Evolutionary conservation across 192 early-diverging fungal species (phyloP).

Genomic region (Linnemannia zychae): DNA sequence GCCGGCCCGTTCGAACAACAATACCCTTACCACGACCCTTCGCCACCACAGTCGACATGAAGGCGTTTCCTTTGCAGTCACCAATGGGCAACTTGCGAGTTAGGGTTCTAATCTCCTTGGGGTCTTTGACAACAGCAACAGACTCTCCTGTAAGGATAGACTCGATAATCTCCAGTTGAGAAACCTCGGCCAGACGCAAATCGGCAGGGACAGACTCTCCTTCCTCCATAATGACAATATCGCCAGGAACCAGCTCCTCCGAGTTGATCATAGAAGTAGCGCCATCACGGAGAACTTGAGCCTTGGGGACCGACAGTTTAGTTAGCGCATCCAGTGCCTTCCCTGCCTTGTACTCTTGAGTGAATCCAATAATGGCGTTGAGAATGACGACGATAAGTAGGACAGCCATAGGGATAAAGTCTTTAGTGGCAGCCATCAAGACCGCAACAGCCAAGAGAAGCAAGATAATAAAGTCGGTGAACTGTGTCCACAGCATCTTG

Average conservation of each 20-base stretch:
- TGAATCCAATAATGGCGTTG: slow-evolving; percentile 93
- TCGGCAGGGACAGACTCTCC: slow-evolving; percentile 89
- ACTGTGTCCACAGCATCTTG: slow-evolving; percentile 87
- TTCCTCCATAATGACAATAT: slow-evolving; percentile 85
- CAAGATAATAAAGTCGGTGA: slow-evolving; percentile 96
- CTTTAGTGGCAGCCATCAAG: slow-evolving; percentile 86
- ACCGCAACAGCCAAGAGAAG: slow-evolving; percentile 86
- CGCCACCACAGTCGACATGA: slow-evolving; percentile 95
- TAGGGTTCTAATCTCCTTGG: slow-evolving; percentile 75
- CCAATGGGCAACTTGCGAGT: slow-evolving; percentile 78
- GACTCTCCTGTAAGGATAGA: slow-evolving; percentile 88
- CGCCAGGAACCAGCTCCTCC: slow-evolving; percentile 81
- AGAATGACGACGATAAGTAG: slow-evolving; percentile 79
- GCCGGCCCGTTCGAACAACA: slow-evolving; percentile 89
- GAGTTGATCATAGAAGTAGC: slow-evolving; percentile 74
- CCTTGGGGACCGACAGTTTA: slow-evolving; percentile 76
- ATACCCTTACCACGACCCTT: slow-evolving; percentile 93
- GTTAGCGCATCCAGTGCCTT: slow-evolving; percentile 87
- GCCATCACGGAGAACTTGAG: slow-evolving; percentile 81
- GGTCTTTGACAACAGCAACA: slow-evolving; percentile 75
- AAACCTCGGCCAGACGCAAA: slow-evolving; percentile 77
- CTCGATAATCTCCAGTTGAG: slow-evolving; percentile 86
- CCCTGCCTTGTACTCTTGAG: slow-evolving; percentile 96
- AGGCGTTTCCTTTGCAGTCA: slow-evolving; percentile 96
- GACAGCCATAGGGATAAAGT: slow-evolving; percentile 81